Base-by-base conservation (phyloP, 305 asterid genomes). In the Plantago coronopus region DNA sequence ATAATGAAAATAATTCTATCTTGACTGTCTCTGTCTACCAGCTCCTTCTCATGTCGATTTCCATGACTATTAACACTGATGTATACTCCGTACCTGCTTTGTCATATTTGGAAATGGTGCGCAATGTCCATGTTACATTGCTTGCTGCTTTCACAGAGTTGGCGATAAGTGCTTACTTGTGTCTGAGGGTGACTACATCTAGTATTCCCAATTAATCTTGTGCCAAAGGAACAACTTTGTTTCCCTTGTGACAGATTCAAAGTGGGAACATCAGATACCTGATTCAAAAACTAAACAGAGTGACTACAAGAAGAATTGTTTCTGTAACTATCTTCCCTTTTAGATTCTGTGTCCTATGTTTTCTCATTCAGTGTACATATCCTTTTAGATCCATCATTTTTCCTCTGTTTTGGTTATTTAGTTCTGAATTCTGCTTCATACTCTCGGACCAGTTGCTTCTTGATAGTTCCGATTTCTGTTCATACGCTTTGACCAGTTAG, bases 171-270 rank as follows among this genome's bases (percentile, higher is more conserved):
- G 38, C 37, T 38, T 21, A 18, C 16, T 50, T 8, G 57, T 27
- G 29, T 23, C 29, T 51, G 57, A 51, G n/a, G 38, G 57, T 51
- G 57, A 34, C 37, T 22, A 50, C 21, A 50, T 48, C 54, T 48
- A 18, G 5, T 48, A 2, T 12, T 50, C 34, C 57, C 40, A 25
- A 23, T 25, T 15, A 53, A 37, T 25, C 13, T 25, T 15, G 7
- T 25, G 58, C 25, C 20, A 17, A 53, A 53, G 58, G 40, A 53
- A 34, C 40, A 34, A 8, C 40, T 34, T 2, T 7, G 40, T 7
- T 34, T 34, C 40, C 9, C 40, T 8, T 34, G 40, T 5, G 40
- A 34, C 40, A 34, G 5, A 34, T 34, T 34, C 8, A 5, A 34
- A 34, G 9, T 34, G 40, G 12, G 40, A 34, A 53, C 34, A 7